A percentile compares a stretch with the other conserved stretches of the same genome.
phyloP scores from a whole-genome alignment of 306 rosid genomes.

The Cucumis hystrix region DNA sequence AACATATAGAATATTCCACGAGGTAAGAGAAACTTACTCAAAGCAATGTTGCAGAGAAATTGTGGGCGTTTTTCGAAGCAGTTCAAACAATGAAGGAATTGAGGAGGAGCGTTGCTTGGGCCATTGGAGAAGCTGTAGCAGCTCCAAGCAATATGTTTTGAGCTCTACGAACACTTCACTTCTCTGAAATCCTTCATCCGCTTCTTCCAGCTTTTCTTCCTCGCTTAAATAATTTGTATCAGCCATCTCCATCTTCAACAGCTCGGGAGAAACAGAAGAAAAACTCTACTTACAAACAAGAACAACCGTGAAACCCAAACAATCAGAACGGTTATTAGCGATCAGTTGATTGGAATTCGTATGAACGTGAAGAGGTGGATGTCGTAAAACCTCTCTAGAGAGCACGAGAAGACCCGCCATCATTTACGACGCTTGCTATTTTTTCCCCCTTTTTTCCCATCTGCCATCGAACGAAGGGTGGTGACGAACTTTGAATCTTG shows the following conservation, averaged over 20 bases:
- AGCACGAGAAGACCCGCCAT: not conserved
- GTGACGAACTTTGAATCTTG: not conserved
- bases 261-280: not conserved
- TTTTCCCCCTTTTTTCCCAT: not conserved
- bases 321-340: not conserved
- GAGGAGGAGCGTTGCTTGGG: constrained; percentile 43
- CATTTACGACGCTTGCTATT: not conserved
- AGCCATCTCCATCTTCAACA: constrained; percentile 27
- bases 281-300: not conserved
- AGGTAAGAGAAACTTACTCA: constrained; percentile 33
- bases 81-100: constrained; percentile 29
- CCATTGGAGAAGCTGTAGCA: constrained; percentile 53
- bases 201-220: constrained; percentile 5
- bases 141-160: constrained; percentile 44
- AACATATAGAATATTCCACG: not conserved
- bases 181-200: constrained; percentile 6
- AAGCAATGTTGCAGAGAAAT: constrained; percentile 56
- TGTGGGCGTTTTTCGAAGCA: constrained; percentile 41
- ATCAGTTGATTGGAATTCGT: not conserved
- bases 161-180: constrained; percentile 39
- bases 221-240: not conserved
- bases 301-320: not conserved
- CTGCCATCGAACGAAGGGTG: not conserved
- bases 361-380: not conserved
- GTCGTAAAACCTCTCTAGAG: not conserved